Percentiles rank a stretch among this genome's conserved stretches.
Conservation (phyloP, 2,329 filamentous ascomycete genomes). For the Sclerotinia nivalis region DNA sequence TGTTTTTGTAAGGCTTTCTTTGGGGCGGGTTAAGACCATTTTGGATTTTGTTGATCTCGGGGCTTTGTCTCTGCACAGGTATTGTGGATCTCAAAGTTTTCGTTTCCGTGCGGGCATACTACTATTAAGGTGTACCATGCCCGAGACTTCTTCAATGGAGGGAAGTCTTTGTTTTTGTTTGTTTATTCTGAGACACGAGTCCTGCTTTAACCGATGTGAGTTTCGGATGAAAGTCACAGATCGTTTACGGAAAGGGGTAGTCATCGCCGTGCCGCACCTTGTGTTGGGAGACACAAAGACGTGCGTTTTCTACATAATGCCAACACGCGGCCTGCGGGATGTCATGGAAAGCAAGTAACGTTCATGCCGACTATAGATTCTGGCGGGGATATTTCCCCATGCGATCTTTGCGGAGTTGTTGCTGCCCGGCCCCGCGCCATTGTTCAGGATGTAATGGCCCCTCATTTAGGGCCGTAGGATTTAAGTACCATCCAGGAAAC, state of each 20-base stretch:
- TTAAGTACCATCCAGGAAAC: neutral
- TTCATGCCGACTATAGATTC: neutral
- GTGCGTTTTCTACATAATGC: neutral
- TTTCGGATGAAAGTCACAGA: conserved; percentile 11
- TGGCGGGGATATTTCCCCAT: conserved; percentile 20
- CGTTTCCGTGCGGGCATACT: conserved; percentile 1
- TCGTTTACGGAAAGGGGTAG: conserved; percentile 21
- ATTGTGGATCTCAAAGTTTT: neutral
- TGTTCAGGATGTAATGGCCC: neutral
- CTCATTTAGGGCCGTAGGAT: conserved; percentile 20
- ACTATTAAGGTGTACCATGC: neutral
- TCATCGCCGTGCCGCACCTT: neutral
- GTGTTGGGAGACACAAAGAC: neutral
- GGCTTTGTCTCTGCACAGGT: conserved; percentile 5
- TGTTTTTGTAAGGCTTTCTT: neutral
- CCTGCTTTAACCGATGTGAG: neutral
- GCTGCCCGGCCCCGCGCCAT: neutral
- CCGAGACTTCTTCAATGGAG: conserved; percentile 11
- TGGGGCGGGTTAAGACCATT: neutral
- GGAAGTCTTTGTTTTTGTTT: neutral
- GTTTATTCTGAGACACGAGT: conserved; percentile 4
- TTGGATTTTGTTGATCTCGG: conserved; percentile 11
- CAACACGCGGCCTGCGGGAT: neutral
- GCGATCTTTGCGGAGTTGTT: conserved; percentile 1
- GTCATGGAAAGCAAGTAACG: neutral